A percentile compares a stretch with the other conserved stretches of the same genome.
phyloP scores from a whole-genome alignment of 139 green algal species.

The Tetraselmis chui region DNA sequence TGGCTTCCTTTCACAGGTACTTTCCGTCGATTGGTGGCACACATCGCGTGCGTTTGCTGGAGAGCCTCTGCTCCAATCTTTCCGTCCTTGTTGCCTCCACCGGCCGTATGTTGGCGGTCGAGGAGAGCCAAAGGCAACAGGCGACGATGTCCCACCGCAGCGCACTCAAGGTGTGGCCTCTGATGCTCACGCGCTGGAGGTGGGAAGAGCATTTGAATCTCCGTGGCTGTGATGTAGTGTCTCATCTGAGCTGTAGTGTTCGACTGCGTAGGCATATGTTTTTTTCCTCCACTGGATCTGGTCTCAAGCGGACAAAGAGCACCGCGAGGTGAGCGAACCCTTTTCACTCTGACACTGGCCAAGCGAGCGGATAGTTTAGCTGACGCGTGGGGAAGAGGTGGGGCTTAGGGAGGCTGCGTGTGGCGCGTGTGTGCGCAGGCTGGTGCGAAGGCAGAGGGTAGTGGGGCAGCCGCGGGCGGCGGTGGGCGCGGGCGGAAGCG shows the following conservation, averaged over 20 bases:
- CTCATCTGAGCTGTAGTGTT: too few relatives aligned
- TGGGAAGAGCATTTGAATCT: background rate
- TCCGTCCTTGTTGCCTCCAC: constrained; percentile 50
- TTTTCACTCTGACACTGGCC: too few relatives aligned
- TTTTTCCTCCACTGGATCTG: constrained; percentile 58
- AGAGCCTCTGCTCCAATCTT: constrained; percentile 47
- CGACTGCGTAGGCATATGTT: constrained; percentile 48
- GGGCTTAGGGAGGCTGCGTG: background rate
- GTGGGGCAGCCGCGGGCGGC: constrained; percentile 9
- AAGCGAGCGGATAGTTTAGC: too few relatives aligned
- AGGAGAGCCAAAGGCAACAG: constrained; percentile 4
- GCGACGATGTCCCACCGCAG: constrained; percentile 30
- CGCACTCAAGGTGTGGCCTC: constrained; percentile 45
- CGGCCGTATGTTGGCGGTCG: constrained; percentile 17
- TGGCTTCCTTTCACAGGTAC: constrained; percentile 13
- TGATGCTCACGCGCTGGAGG: background rate
- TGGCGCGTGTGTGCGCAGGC: background rate
- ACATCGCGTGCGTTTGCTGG: constrained; percentile 17
- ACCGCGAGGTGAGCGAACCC: background rate
- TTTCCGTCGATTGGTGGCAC: constrained; percentile 9
- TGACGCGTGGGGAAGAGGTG: too few relatives aligned
- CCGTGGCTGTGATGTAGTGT: too few relatives aligned
- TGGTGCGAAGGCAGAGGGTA: background rate
- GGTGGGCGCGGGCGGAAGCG: constrained; percentile 19
- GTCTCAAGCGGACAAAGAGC: constrained; percentile 31